Conservation (phyloP, 1,139 yeast species). For the Hemisphaericaspora xylanilytica region DNA sequence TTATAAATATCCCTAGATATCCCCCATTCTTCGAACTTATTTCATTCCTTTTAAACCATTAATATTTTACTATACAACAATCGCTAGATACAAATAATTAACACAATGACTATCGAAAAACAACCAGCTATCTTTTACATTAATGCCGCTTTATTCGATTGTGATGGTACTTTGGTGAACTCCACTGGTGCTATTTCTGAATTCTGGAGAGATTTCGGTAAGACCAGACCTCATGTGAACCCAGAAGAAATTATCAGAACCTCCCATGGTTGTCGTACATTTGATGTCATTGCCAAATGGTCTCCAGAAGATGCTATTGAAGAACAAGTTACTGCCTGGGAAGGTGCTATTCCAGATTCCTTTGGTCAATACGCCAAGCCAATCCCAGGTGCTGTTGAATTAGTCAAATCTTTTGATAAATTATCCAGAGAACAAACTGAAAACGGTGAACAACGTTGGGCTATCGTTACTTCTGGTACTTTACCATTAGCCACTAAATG, state of each 20-base stretch:
- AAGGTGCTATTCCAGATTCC: slow-evolving; percentile 68
- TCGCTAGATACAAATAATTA: neutral
- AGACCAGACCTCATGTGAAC: slow-evolving; percentile 67
- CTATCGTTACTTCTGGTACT: slow-evolving; percentile 84
- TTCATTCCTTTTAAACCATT: neutral
- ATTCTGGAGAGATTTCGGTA: slow-evolving; percentile 74
- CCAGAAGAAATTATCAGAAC: slow-evolving; percentile 69
- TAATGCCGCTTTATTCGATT: slow-evolving; percentile 65
- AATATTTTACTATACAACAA: neutral
- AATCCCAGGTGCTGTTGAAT: slow-evolving; percentile 69
- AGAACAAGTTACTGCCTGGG: slow-evolving; percentile 66
- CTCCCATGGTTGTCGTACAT: slow-evolving; percentile 81
- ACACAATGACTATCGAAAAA: slow-evolving; percentile 26
- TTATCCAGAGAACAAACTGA: slow-evolving; percentile 41
- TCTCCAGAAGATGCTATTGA: slow-evolving; percentile 71
- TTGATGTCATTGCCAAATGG: slow-evolving; percentile 71
- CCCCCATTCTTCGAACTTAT: neutral
- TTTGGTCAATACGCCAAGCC: slow-evolving; percentile 71
- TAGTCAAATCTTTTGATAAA: slow-evolving; percentile 54
- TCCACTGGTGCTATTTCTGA: slow-evolving; percentile 81
- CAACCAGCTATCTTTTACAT: slow-evolving; percentile 48
- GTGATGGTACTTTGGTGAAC: slow-evolving; percentile 82
- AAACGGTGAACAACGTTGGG: slow-evolving; percentile 58
- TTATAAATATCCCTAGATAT: neutral
- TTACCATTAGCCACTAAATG: slow-evolving; percentile 73